phyloP scores from a whole-genome alignment of 176 grass and related monocot species.

The Chloris gayana region DNA sequence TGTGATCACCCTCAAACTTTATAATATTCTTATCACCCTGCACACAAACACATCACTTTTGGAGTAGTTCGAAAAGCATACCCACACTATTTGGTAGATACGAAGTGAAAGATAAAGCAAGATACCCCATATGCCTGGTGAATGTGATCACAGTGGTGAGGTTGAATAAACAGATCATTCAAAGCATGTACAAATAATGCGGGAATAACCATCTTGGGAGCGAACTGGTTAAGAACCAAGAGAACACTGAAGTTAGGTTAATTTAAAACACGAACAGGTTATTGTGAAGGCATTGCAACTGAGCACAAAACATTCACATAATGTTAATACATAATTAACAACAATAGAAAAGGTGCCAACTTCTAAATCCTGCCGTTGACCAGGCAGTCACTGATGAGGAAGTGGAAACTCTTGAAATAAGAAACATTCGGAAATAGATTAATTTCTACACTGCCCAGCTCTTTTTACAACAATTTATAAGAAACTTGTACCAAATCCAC shows the following conservation, averaged over 20 bases:
- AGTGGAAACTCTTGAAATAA: not conserved
- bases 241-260: conserved; percentile 28
- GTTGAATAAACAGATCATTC: conserved; percentile 91
- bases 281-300: conserved; percentile 16
- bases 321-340: not conserved
- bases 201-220: conserved; percentile 87
- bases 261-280: not conserved
- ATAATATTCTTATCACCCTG: conserved; percentile 90
- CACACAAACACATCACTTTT: conserved; percentile 33
- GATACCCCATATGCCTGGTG: conserved; percentile 80
- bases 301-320: conserved; percentile 16
- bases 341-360: not conserved
- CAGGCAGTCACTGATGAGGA: conserved; percentile 5
- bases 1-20: conserved; percentile 98
- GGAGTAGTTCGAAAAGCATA: not conserved
- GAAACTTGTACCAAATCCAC: not conserved
- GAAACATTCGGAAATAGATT: not conserved
- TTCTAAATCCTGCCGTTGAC: conserved; percentile 14
- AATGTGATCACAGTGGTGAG: conserved; percentile 86
- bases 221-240: conserved; percentile 61
- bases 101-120: conserved; percentile 1
- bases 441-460: not conserved
- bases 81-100: conserved; percentile 11
- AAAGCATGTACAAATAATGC: conserved; percentile 89
- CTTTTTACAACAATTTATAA: not conserved